Percentiles rank a stretch among this genome's conserved stretches.
These are phyloP conservation scores for Xylaria longipes DNA, from an alignment of 495 filamentous ascomycete species.

Conservation along the genomic window DNA sequence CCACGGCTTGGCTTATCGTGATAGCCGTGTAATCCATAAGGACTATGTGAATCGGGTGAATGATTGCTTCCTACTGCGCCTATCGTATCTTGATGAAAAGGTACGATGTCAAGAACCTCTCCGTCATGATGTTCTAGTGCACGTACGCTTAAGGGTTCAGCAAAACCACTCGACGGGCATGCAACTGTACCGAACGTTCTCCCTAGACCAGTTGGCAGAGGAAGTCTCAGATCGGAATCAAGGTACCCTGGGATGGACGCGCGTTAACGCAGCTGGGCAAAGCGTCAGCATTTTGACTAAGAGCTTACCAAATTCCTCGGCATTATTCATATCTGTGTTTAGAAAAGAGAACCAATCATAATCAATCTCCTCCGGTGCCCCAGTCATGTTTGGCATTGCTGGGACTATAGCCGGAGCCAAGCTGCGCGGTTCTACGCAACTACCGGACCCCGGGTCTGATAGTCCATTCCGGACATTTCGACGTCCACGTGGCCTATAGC, in stretches of 20 bases:
- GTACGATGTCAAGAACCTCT: background rate
- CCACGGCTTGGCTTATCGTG: background rate
- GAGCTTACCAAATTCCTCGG: background rate
- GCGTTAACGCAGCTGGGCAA: background rate
- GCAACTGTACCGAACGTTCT: background rate
- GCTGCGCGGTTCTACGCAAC: background rate
- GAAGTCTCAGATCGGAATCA: background rate
- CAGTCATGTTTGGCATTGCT: background rate
- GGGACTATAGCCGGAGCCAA: background rate
- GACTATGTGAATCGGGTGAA: background rate
- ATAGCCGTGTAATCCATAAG: background rate
- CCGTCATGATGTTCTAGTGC: background rate
- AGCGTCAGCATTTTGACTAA: background rate
- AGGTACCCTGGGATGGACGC: background rate
- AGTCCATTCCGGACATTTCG: background rate
- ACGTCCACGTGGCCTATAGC: slow-evolving; percentile 20
- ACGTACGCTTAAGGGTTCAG: background rate
- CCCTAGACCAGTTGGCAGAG: too few species aligned
- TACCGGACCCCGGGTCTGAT: background rate
- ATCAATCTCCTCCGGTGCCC: background rate
- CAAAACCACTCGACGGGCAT: background rate
- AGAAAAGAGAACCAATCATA: slow-evolving; percentile 1
- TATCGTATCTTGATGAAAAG: background rate
- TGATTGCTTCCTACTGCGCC: too few species aligned
- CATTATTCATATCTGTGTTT: background rate